A percentile compares a stretch with the other conserved stretches of the same genome.
phyloP scores from a whole-genome alignment of 2,329 filamentous ascomycete genomes.

The Leptographium wingfieldii region DNA sequence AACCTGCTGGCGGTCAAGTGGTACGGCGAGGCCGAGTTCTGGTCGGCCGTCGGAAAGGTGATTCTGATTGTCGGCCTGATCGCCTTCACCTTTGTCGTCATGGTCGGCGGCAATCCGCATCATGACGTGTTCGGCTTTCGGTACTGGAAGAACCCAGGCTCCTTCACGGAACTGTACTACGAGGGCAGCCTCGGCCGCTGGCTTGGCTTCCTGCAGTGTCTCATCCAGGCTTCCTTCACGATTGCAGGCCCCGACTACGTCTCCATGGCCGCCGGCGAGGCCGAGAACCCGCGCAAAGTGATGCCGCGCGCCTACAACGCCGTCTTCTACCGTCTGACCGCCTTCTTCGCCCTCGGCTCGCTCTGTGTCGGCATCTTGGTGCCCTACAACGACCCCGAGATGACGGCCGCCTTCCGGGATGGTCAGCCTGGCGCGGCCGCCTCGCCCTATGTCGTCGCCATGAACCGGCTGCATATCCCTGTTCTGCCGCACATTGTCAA shows the following conservation, averaged over 20 bases:
- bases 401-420: constrained; percentile 6
- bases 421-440: constrained; percentile 21
- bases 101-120: constrained; percentile 24
- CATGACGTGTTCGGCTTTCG: constrained; percentile 8
- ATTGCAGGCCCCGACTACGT: constrained; percentile 39
- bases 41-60: constrained; percentile 25
- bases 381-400: constrained; percentile 17
- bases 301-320: constrained; percentile 12
- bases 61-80: constrained; percentile 36
- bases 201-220: constrained; percentile 21
- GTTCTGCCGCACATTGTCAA: constrained; percentile 63
- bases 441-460: constrained; percentile 59
- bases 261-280: constrained; percentile 13
- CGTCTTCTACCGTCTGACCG: constrained; percentile 19
- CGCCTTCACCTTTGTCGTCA: constrained; percentile 33
- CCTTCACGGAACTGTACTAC: constrained; percentile 21
- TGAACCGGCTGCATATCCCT: constrained; percentile 51
- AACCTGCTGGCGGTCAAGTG: constrained; percentile 5
- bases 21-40: constrained; percentile 12
- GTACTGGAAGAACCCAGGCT: constrained; percentile 22
- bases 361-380: constrained; percentile 19
- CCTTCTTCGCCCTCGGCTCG: constrained; percentile 17
- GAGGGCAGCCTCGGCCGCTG: constrained; percentile 24
- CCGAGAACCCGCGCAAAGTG: constrained; percentile 11
- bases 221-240: constrained; percentile 6